A percentile compares a stretch with the other conserved stretches of the same genome.
Conservation (phyloP, 306 rosid species). For the Trichosanthes cucumerina region DNA sequence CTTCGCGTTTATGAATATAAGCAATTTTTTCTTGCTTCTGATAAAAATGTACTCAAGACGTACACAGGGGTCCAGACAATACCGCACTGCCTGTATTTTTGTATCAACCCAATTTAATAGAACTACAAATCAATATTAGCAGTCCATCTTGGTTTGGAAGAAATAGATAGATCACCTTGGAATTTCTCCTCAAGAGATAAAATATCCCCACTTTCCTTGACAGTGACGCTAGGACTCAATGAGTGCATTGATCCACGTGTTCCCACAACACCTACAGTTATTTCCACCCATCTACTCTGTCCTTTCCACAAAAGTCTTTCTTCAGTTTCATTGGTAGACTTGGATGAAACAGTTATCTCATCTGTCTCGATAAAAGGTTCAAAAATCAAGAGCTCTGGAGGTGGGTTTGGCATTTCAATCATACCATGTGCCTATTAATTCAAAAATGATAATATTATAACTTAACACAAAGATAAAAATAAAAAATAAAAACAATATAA, state of each 20-base stretch:
- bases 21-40: neutral
- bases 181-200: conserved; percentile 93
- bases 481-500: neutral
- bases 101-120: neutral
- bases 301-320: conserved; percentile 69
- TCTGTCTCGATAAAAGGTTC: conserved; percentile 94
- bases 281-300: conserved; percentile 87
- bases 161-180: conserved; percentile 44
- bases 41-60: neutral
- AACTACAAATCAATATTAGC: neutral
- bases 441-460: conserved; percentile 9
- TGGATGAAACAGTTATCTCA: conserved; percentile 58
- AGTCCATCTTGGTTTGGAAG: conserved; percentile 5
- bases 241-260: conserved; percentile 74
- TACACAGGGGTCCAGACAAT: neutral
- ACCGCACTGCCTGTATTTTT: neutral
- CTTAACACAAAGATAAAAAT: neutral
- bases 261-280: conserved; percentile 86
- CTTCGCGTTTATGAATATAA: neutral
- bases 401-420: conserved; percentile 92
- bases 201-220: conserved; percentile 90
- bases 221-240: conserved; percentile 83
- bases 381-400: conserved; percentile 71
- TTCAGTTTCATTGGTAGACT: conserved; percentile 32
- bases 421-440: conserved; percentile 54